phyloP scores from a whole-genome alignment of 1,284 basidiomycete species.

The Ustilago trichophora region DNA sequence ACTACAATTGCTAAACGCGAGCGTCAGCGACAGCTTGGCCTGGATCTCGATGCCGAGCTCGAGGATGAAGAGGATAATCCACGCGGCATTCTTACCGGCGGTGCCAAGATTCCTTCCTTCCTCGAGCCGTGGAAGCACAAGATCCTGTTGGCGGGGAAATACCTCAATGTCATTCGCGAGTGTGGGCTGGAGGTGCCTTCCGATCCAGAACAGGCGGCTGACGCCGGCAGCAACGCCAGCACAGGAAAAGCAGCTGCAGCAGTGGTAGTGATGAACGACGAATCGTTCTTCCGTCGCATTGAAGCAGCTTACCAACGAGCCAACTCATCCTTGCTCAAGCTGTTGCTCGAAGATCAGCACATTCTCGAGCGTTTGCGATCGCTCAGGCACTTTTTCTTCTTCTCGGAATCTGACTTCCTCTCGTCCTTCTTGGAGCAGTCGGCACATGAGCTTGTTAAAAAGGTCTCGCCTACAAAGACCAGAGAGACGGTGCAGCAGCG shows the following conservation, averaged over 20 bases:
- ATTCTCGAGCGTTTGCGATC: conserved; percentile 60
- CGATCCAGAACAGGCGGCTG: conserved; percentile 28
- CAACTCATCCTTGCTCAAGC: conserved; percentile 59
- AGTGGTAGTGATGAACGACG: conserved; percentile 60
- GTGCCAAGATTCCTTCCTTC: conserved; percentile 64
- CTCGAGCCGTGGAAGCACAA: conserved; percentile 66
- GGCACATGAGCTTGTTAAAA: conserved; percentile 59
- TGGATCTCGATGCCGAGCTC: conserved; percentile 47
- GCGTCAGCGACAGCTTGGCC: conserved; percentile 50
- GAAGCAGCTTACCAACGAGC: conserved; percentile 63
- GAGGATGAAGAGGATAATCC: conserved; percentile 66
- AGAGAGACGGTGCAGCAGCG: conserved; percentile 69
- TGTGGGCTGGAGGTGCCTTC: conserved; percentile 61
- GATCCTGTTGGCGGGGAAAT: conserved; percentile 65
- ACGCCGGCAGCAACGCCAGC: background rate
- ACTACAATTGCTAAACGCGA: conserved; percentile 51
- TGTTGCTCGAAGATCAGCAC: conserved; percentile 62
- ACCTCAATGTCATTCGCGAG: conserved; percentile 65
- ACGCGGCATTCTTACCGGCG: conserved; percentile 70
- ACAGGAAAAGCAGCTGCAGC: conserved; percentile 5
- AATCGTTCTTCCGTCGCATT: conserved; percentile 59
- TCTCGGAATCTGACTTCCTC: conserved; percentile 62
- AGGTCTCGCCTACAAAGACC: conserved; percentile 56
- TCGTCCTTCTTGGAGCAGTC: conserved; percentile 64
- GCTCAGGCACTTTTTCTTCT: conserved; percentile 65